Evolutionary conservation across 495 filamentous ascomycete genomes (phyloP).

Genomic region (Bryoglossum gracile): DNA sequence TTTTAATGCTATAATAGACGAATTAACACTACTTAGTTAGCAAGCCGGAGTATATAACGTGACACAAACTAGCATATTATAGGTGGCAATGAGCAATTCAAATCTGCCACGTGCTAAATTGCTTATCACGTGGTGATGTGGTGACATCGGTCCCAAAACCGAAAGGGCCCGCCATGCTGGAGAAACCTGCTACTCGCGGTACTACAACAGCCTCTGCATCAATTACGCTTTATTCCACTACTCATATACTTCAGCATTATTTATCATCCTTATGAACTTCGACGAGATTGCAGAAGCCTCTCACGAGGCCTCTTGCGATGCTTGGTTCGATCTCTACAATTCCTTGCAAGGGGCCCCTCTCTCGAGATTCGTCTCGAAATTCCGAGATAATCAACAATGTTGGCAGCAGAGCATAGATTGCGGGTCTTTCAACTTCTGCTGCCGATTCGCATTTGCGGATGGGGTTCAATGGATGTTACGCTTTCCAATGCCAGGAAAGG

Average conservation of each 20-base stretch:
- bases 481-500: slow-evolving; percentile 32
- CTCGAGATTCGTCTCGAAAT: slow-evolving; percentile 14
- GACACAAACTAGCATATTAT: too few species aligned
- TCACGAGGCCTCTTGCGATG: not conserved
- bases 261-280: not conserved
- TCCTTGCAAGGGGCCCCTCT: slow-evolving; percentile 1
- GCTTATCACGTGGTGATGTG: too few species aligned
- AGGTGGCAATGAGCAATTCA: too few species aligned
- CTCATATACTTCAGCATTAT: not conserved
- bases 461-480: slow-evolving; percentile 31
- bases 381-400: not conserved
- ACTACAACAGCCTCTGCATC: not conserved
- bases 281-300: not conserved
- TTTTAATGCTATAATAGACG: too few species aligned
- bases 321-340: not conserved
- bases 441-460: slow-evolving; percentile 30
- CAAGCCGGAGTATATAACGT: too few species aligned
- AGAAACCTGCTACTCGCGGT: too few species aligned
- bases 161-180: too few species aligned
- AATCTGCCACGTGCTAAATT: too few species aligned
- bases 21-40: too few species aligned
- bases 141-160: too few species aligned
- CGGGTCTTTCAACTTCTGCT: slow-evolving; percentile 30
- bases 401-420: not conserved
- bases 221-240: not conserved